Evolutionary conservation across 1,139 yeast species (phyloP).

Genomic region (Debaryomyces robertsiae): DNA sequence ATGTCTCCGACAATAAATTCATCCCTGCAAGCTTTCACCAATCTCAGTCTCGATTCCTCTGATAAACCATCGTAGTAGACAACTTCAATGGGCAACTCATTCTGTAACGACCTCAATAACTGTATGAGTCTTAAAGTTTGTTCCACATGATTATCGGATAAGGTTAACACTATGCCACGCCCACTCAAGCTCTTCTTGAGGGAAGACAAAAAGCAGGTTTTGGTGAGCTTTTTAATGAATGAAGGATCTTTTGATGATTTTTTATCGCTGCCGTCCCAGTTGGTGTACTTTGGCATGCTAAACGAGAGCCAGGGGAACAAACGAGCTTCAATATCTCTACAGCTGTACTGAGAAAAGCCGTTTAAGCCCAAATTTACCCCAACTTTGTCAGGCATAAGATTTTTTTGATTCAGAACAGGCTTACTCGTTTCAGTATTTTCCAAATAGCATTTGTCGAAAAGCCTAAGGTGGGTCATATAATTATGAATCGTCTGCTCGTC

Average conservation of each 20-base stretch:
- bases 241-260: constrained; percentile 10
- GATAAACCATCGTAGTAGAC: constrained; percentile 29
- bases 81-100: constrained; percentile 40
- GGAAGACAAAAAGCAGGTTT: constrained; percentile 21
- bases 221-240: constrained; percentile 6
- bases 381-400: neutral
- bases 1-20: constrained; percentile 15
- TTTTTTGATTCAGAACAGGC: constrained; percentile 4
- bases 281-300: constrained; percentile 26
- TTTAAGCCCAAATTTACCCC: neutral
- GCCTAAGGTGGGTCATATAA: constrained; percentile 42
- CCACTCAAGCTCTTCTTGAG: constrained; percentile 30
- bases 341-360: constrained; percentile 2
- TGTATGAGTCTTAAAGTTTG: constrained; percentile 31
- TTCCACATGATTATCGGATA: constrained; percentile 34
- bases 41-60: constrained; percentile 23
- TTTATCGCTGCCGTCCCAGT: constrained; percentile 19
- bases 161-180: constrained; percentile 41
- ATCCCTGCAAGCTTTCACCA: constrained; percentile 30
- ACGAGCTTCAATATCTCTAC: constrained; percentile 17
- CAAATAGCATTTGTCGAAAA: constrained; percentile 47
- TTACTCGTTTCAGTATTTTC: neutral
- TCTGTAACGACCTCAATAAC: constrained; percentile 32
- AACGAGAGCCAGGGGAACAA: constrained; percentile 31
- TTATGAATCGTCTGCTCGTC: constrained; percentile 41